These are phyloP conservation scores for Penicillium crustosum DNA, from an alignment of 2,329 filamentous ascomycete genomes.

Conservation along the genomic window DNA sequence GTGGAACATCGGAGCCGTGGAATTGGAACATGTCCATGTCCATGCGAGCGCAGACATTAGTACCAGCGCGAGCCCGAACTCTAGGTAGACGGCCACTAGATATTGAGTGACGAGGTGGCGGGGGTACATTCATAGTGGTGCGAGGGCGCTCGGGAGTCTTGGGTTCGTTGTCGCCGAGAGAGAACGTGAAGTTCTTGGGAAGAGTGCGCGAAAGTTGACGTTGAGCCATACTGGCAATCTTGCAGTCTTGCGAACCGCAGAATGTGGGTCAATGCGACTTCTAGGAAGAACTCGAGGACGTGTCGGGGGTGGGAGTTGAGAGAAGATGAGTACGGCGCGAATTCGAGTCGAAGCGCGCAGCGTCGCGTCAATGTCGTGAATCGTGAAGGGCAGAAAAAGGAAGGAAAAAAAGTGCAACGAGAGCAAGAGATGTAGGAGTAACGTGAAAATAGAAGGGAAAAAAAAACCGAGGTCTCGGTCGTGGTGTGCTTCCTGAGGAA, in stretches of 20 bases:
- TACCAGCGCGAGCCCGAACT: slow-evolving; percentile 40
- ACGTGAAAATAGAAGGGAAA: slow-evolving; percentile 2
- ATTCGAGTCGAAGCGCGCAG: slow-evolving; percentile 16
- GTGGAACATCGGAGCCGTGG: slow-evolving; percentile 39
- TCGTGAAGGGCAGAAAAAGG: slow-evolving; percentile 20
- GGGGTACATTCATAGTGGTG: slow-evolving; percentile 42
- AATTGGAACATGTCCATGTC: slow-evolving; percentile 37
- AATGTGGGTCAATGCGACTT: slow-evolving; percentile 11
- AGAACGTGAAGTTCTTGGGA: slow-evolving; percentile 49
- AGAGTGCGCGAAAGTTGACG: slow-evolving; percentile 47
- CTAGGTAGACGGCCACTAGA: slow-evolving; percentile 44
- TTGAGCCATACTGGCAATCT: slow-evolving; percentile 36
- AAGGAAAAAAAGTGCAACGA: slow-evolving; percentile 17
- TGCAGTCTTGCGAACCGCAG: slow-evolving; percentile 6
- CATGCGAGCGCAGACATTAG: slow-evolving; percentile 39
- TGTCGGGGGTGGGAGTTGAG: slow-evolving; percentile 2
- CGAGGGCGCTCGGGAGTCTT: slow-evolving; percentile 46
- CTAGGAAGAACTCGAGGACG: slow-evolving; percentile 10
- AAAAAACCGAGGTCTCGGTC: slow-evolving; percentile 17
- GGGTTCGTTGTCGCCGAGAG: slow-evolving; percentile 38
- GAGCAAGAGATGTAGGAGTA: slow-evolving; percentile 13
- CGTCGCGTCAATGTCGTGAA: slow-evolving; percentile 22
- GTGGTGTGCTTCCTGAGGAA: slow-evolving; percentile 20
- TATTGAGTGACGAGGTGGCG: slow-evolving; percentile 45
- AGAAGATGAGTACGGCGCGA: slow-evolving; percentile 5